These are phyloP conservation scores for Malus hybrid DNA, from an alignment of 331 rosid species.

Conservation along the genomic window DNA sequence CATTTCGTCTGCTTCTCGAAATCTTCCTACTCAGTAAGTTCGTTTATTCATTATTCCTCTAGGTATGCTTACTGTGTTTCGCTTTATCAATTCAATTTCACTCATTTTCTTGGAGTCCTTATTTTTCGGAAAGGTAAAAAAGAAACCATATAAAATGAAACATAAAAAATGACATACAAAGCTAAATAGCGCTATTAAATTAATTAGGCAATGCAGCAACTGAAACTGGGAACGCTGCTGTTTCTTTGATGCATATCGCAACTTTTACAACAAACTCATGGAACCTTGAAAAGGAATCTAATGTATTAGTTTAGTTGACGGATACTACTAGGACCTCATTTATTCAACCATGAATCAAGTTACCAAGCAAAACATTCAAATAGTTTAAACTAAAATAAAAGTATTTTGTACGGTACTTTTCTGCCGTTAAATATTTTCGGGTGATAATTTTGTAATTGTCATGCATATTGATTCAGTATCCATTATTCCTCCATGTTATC, in stretches of 20 bases:
- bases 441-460: not conserved
- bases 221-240: not conserved
- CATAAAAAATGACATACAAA: not conserved
- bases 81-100: not conserved
- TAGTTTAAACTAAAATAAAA: not conserved
- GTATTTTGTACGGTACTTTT: not conserved
- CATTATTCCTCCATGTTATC: slow-evolving; percentile 3
- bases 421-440: not conserved
- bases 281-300: not conserved
- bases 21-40: slow-evolving; percentile 56
- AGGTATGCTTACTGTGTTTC: not conserved
- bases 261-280: not conserved
- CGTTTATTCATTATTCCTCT: not conserved
- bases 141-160: not conserved
- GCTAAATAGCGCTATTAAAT: not conserved
- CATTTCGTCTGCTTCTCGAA: not conserved
- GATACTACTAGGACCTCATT: not conserved
- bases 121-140: not conserved
- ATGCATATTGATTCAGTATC: not conserved
- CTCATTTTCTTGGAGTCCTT: not conserved
- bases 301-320: not conserved
- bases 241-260: not conserved
- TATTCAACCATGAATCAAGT: not conserved
- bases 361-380: not conserved
- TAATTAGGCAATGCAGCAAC: not conserved